Base-by-base conservation (phyloP, 495 filamentous ascomycete genomes). In the Penicillium ucsense region DNA sequence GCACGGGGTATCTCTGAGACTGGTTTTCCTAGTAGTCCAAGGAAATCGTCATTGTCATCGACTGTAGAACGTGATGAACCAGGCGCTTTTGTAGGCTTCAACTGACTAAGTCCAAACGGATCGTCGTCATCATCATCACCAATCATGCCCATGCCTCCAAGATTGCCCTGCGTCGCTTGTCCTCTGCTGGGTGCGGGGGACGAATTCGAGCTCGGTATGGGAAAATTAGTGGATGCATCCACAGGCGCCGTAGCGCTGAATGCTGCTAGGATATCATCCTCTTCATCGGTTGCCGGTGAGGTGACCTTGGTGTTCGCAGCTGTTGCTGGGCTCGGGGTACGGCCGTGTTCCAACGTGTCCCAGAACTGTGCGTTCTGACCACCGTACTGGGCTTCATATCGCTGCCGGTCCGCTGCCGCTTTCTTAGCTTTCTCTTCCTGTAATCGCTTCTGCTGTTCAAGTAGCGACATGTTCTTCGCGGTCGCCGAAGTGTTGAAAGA, bases 21-120 rank as follows among this genome's bases (percentile, higher is more conserved):
- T 1, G 92, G 91, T 50, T 86, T 90, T 8, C 75, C 86, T 8
- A 97, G 72, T 46, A 94, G 74, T 0, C 92, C 92, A 11, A 98
- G 73, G 35, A 98, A 84, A 60, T 98, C 90, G 58, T 94, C 87
- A 41, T 94, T 86, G 35, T 20, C 20, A 20, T 70, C 61, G 31
- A 53, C 67, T 55, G 57, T 61, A 36, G 63, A 48, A 2, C 69
- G 57, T 8, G 69, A 51, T 7, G 71, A 56, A 8, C 70, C 54
- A 3, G 71, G 57, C 44, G 41, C 60, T 38, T 52, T 48, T 61
- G 67, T 66, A 0, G 74, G 50, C 39, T 76, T 79, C 54, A 91
- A 55, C 46, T 84, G 71, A 39, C 69, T 79, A 35, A 96, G 73
- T n/a, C 89, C 92, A 56, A 98, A 97, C 6, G 89, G 88, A 57